These are phyloP conservation scores for Fomitopsis serialis DNA, from an alignment of 768 basidiomycete species.

Conservation along the genomic window DNA sequence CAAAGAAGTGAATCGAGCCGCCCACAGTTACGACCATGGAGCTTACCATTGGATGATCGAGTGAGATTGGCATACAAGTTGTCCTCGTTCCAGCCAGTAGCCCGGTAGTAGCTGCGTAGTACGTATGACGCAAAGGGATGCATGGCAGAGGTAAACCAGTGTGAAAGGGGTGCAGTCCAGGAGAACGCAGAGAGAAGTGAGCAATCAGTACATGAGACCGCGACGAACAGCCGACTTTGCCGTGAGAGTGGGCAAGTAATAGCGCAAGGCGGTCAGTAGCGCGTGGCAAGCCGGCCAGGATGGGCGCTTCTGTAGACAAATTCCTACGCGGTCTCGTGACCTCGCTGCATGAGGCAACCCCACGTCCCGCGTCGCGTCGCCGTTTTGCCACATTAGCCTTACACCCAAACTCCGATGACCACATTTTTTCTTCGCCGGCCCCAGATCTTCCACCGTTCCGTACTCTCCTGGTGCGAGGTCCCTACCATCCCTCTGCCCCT, in stretches of 20 bases:
- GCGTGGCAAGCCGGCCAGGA: no score
- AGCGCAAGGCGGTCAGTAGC: no score
- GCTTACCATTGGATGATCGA: constrained; percentile 76
- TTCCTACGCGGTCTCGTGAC: no score
- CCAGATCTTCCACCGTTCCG: constrained; percentile 49
- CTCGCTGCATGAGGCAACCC: background rate
- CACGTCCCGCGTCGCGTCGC: background rate
- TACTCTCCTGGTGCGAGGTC: constrained; percentile 57
- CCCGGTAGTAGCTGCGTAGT: constrained; percentile 81
- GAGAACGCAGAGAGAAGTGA: background rate
- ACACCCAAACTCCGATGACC: constrained; percentile 15
- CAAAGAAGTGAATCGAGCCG: background rate
- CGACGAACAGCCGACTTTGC: no score
- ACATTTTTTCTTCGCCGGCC: constrained; percentile 36
- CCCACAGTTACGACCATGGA: background rate
- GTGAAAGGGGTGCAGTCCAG: background rate
- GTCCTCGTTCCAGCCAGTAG: constrained; percentile 97
- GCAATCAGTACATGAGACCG: no score
- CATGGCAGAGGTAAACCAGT: constrained; percentile 47
- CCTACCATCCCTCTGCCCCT: constrained; percentile 63
- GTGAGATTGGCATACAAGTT: constrained; percentile 89
- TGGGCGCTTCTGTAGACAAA: no score
- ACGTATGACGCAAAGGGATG: constrained; percentile 87
- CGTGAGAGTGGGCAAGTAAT: no score
- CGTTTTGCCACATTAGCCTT: background rate